These are phyloP conservation scores for Ophiocordyceps unilateralis DNA, from an alignment of 2,329 filamentous ascomycete species.

Conservation along the genomic window DNA sequence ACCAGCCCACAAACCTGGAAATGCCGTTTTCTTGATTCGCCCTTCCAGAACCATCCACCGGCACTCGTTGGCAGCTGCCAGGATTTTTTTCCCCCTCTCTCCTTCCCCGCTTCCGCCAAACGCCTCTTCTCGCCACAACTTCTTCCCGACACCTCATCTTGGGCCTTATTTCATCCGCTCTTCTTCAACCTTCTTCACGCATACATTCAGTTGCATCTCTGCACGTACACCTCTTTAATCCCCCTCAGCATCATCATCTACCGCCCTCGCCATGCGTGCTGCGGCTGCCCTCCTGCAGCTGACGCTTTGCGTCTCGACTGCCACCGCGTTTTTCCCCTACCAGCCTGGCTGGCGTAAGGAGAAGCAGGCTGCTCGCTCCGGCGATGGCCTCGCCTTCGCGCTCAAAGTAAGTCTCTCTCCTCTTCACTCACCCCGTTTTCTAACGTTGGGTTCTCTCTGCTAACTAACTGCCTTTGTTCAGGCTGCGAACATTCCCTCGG, in stretches of 20 bases:
- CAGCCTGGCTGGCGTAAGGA: conserved; percentile 18
- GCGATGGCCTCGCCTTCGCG: conserved; percentile 16
- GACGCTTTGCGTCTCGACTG: conserved; percentile 27
- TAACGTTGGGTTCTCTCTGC: no score
- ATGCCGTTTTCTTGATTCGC: background rate
- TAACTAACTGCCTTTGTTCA: conserved; percentile 7
- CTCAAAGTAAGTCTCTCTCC: conserved; percentile 4
- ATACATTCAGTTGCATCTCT: background rate
- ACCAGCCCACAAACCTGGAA: background rate
- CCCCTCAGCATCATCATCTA: background rate
- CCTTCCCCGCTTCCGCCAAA: background rate
- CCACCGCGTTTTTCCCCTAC: conserved; percentile 31
- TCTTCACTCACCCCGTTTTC: background rate
- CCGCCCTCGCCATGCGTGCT: conserved; percentile 19
- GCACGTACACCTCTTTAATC: background rate
- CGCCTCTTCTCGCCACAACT: background rate
- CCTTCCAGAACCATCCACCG: background rate
- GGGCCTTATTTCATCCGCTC: background rate
- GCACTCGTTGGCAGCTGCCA: background rate
- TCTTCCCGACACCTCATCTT: background rate
- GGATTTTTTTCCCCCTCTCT: background rate
- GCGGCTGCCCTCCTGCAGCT: conserved; percentile 23
- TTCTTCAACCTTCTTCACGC: background rate
- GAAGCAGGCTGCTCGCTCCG: conserved; percentile 5
- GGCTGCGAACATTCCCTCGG: conserved; percentile 14